Percentiles rank a stretch among this genome's conserved stretches.
phyloP scores from a whole-genome alignment of 2,329 filamentous ascomycete genomes.

The Monosporascus cannonballus region DNA sequence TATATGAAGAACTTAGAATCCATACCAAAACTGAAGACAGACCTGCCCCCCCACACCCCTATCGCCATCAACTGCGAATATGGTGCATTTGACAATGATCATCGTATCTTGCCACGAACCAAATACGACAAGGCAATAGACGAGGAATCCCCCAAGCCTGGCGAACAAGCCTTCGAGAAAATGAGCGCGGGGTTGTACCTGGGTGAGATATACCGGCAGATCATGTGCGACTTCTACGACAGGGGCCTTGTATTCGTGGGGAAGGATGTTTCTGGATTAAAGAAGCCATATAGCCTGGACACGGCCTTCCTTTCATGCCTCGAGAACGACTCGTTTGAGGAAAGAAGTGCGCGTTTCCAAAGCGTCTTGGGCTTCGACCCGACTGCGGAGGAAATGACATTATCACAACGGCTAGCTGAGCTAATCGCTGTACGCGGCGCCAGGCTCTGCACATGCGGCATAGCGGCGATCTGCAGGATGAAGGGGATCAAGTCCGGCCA shows the following conservation, averaged over 20 bases:
- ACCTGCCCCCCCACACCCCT: constrained; percentile 57
- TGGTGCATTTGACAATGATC: constrained; percentile 67
- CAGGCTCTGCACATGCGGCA: constrained; percentile 66
- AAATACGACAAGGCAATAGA: constrained; percentile 64
- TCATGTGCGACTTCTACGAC: constrained; percentile 37
- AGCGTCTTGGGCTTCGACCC: constrained; percentile 19
- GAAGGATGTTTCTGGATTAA: constrained; percentile 58
- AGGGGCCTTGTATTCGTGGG: constrained; percentile 61
- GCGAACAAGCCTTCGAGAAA: constrained; percentile 68
- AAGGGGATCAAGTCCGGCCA: constrained; percentile 64
- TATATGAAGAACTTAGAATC: constrained; percentile 70
- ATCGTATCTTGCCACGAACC: constrained; percentile 59
- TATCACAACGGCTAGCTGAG: constrained; percentile 64
- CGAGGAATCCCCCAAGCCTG: constrained; percentile 61
- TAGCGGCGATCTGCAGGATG: constrained; percentile 72
- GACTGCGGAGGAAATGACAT: constrained; percentile 60
- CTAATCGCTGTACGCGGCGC: constrained; percentile 69
- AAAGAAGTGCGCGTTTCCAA: constrained; percentile 33
- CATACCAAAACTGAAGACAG: constrained; percentile 67
- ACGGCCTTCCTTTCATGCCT: constrained; percentile 66
- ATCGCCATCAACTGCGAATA: constrained; percentile 73
- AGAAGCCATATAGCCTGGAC: constrained; percentile 65
- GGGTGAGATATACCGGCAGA: constrained; percentile 65
- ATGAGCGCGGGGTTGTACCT: constrained; percentile 69
- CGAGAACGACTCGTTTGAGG: constrained; percentile 65